A percentile compares a stretch with the other conserved stretches of the same genome.
phyloP scores from a whole-genome alignment of 805 yeast genomes.

The Metschnikowia borealis region DNA sequence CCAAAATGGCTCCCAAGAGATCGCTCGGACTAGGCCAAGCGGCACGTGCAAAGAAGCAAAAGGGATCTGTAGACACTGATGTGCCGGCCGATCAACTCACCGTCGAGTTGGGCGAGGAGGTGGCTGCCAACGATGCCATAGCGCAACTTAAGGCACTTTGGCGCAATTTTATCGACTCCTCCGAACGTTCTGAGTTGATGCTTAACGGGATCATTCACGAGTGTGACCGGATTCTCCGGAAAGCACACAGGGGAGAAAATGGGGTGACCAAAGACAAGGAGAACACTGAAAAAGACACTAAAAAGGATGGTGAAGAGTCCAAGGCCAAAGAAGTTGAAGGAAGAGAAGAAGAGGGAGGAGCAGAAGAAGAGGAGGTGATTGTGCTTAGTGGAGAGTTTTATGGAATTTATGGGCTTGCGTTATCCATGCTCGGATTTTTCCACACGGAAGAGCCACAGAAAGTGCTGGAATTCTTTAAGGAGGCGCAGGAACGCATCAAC shows the following conservation, averaged over 20 bases:
- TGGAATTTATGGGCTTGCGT: conserved; percentile 68
- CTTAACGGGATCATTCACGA: conserved; percentile 88
- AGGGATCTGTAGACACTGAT: conserved; percentile 4
- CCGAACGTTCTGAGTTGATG: conserved; percentile 58
- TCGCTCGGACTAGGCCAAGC: conserved; percentile 39
- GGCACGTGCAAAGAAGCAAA: conserved; percentile 26
- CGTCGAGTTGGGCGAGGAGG: conserved; percentile 66
- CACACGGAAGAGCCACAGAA: conserved; percentile 41
- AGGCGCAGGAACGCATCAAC: conserved; percentile 66
- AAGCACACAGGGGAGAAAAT: conserved; percentile 14
- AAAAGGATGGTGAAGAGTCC: not conserved
- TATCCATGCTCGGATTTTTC: conserved; percentile 60
- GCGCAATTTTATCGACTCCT: conserved; percentile 54
- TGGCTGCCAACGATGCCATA: conserved; percentile 74
- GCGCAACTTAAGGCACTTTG: conserved; percentile 73
- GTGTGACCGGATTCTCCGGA: conserved; percentile 73
- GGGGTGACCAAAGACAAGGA: not conserved
- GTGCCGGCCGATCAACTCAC: conserved; percentile 26
- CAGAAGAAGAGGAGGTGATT: conserved; percentile 12
- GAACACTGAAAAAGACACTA: not conserved
- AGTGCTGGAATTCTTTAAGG: conserved; percentile 58
- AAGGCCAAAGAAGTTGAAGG: not conserved
- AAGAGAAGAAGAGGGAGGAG: not conserved
- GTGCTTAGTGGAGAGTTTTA: conserved; percentile 52
- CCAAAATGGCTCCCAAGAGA: conserved; percentile 25